Conservation (phyloP, 2,329 filamentous ascomycete genomes). For the Fusarium mexicanum region DNA sequence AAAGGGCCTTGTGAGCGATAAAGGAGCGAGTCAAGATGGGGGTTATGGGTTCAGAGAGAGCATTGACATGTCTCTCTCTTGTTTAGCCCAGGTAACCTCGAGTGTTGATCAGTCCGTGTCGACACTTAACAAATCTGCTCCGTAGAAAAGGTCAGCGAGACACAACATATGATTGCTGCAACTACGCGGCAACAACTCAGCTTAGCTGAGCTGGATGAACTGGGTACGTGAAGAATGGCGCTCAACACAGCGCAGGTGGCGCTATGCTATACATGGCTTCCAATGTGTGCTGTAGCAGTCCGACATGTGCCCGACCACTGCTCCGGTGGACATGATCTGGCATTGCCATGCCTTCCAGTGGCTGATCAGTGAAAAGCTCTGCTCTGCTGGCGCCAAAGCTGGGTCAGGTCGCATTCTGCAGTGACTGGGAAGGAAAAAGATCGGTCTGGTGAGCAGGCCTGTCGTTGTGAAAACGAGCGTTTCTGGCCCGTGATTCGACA, state of each 20-base stretch:
- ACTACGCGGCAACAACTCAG: slow-evolving; percentile 9
- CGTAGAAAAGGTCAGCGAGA: slow-evolving; percentile 4
- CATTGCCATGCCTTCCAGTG: slow-evolving; percentile 14
- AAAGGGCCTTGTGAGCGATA: slow-evolving; percentile 11
- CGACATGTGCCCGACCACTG: slow-evolving; percentile 14
- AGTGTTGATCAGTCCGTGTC: neutral
- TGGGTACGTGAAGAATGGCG: neutral
- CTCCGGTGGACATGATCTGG: slow-evolving; percentile 2
- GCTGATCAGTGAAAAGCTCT: slow-evolving; percentile 31
- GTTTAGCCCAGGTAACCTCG: neutral
- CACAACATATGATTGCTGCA: slow-evolving; percentile 13
- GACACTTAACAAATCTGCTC: neutral
- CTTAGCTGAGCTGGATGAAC: neutral
- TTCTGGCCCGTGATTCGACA: slow-evolving; percentile 50
- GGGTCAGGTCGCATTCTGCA: slow-evolving; percentile 12
- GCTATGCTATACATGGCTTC: slow-evolving; percentile 3
- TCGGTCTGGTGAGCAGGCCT: slow-evolving; percentile 40
- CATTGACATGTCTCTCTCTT: slow-evolving; percentile 12
- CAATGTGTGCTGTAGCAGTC: slow-evolving; percentile 12
- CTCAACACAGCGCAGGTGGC: neutral
- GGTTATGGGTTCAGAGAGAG: slow-evolving; percentile 3
- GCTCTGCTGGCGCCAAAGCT: slow-evolving; percentile 16
- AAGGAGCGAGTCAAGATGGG: slow-evolving; percentile 11
- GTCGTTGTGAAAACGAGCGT: slow-evolving; percentile 35
- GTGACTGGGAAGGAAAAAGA: slow-evolving; percentile 23